Base-by-base conservation (phyloP, 768 basidiomycete species). In the Pisolithus tinctorius region DNA sequence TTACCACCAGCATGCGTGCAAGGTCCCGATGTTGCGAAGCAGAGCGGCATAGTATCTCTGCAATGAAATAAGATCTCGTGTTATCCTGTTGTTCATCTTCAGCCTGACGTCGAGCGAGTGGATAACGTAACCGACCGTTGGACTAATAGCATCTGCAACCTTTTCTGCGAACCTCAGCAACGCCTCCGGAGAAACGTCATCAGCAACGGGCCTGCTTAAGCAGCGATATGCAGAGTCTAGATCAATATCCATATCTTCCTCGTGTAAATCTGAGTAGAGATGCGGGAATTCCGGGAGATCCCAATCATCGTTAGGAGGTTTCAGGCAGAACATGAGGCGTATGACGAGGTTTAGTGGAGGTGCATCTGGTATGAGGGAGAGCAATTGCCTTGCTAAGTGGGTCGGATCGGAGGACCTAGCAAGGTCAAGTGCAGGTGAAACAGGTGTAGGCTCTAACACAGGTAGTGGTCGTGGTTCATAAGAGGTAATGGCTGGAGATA, bases 231-330 rank as follows among this genome's bases (percentile, higher is more conserved):
- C 78, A 26, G 69, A 71, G 54, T 84, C 80, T 4, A 90, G 63
- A 60, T 83, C 79, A 48, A 81, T 74, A 31, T 79, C 76, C 4
- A 73, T 68, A n/a, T 72, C 60, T 14, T 71, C 69, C n/a, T 69
- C 71, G 25, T 74, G 74, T 30, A 89, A 62, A 60, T 87, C 79
- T 1, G 84, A 75, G 56, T 83, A 80, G 23, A 88, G 61, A 61
- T 83, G 78, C 0, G 88, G 87, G 58, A 89, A 90, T 10, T 81
- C 80, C 1, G 80, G 80, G 26, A 79, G 68, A 52, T 88, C 86
- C 86, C 86, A 90, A 51, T 90, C 87, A n/a, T 88, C 83, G 54
- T 81, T 78, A 10, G 79, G 71, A 0, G 86, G 86, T 60, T 90
- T 90, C 45, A 91, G 70, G 61, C 86, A 88, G 58, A 89, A 85